Evolutionary conservation across 805 yeast species (phyloP).

Genomic region (Candida easanensis): DNA sequence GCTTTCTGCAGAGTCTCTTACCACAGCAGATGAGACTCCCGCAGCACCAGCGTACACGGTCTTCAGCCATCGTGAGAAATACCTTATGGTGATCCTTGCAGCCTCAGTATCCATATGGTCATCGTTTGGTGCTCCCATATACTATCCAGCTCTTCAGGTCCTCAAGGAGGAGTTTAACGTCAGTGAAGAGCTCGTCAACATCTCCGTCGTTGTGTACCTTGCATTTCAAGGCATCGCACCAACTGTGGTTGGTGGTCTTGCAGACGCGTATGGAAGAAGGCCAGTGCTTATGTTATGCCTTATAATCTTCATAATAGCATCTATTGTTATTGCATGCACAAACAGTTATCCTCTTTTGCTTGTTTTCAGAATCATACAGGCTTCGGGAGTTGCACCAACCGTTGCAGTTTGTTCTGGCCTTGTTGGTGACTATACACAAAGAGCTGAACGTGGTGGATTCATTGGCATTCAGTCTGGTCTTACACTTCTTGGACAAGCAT

Average conservation of each 20-base stretch:
- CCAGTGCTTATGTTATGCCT: slow-evolving; percentile 60
- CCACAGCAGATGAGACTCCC: no score
- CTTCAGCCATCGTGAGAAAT: slow-evolving; percentile 39
- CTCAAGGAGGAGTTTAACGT: slow-evolving; percentile 54
- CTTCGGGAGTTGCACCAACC: slow-evolving; percentile 73
- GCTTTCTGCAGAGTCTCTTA: no score
- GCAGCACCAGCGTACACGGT: slow-evolving; percentile 35
- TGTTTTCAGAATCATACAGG: slow-evolving; percentile 70
- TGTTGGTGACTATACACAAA: slow-evolving; percentile 68
- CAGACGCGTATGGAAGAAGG: slow-evolving; percentile 72
- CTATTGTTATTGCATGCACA: slow-evolving; percentile 62
- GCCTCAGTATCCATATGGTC: slow-evolving; percentile 61
- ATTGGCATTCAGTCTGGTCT: slow-evolving; percentile 66
- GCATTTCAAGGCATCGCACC: slow-evolving; percentile 79
- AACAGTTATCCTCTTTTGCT: slow-evolving; percentile 59
- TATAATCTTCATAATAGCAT: slow-evolving; percentile 53
- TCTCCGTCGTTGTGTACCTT: slow-evolving; percentile 74
- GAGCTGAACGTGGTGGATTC: slow-evolving; percentile 65
- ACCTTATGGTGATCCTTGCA: slow-evolving; percentile 37
- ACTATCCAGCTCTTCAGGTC: slow-evolving; percentile 72
- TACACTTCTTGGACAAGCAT: slow-evolving; percentile 68
- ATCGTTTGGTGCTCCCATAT: slow-evolving; percentile 70
- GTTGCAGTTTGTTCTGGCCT: slow-evolving; percentile 69
- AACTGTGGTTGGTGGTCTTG: slow-evolving; percentile 60
- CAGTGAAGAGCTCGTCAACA: slow-evolving; percentile 55